Evolutionary conservation across 2,329 filamentous ascomycete species (phyloP).

Genomic region (Trichophaea hybrida): DNA sequence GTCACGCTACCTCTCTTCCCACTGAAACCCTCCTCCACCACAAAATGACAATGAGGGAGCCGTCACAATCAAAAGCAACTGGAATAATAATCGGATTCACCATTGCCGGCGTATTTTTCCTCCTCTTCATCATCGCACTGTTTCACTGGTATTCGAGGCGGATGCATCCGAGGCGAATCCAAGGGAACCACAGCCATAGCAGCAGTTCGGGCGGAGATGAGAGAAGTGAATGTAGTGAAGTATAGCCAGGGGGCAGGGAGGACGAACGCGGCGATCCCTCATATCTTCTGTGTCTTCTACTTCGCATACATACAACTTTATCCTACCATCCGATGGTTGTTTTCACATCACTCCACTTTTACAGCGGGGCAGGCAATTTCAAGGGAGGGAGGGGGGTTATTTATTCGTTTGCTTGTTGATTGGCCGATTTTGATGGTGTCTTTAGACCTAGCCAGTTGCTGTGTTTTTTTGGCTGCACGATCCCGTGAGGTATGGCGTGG

Average conservation of each 20-base stretch:
- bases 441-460: no score
- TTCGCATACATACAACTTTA: neutral
- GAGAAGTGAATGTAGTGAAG: neutral
- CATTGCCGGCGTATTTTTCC: constrained; percentile 14
- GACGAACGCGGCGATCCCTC: neutral
- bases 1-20: neutral
- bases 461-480: no score
- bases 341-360: neutral
- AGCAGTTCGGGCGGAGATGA: neutral
- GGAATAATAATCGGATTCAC: constrained; percentile 19
- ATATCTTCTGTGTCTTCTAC: neutral
- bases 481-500: no score
- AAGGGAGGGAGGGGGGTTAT: neutral
- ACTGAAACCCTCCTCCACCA: neutral
- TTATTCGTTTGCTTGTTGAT: neutral
- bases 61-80: constrained; percentile 15
- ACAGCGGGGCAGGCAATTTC: neutral
- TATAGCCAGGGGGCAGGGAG: neutral
- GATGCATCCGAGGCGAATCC: constrained; percentile 13
- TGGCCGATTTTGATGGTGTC: neutral
- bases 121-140: constrained; percentile 17
- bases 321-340: neutral
- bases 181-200: neutral
- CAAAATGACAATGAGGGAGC: constrained; percentile 10
- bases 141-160: constrained; percentile 19